Evolutionary conservation across 2,329 filamentous ascomycete genomes (phyloP), one percentile per base, ranked within the genome.

Genomic region (Mycosphaerella sp.): DNA sequence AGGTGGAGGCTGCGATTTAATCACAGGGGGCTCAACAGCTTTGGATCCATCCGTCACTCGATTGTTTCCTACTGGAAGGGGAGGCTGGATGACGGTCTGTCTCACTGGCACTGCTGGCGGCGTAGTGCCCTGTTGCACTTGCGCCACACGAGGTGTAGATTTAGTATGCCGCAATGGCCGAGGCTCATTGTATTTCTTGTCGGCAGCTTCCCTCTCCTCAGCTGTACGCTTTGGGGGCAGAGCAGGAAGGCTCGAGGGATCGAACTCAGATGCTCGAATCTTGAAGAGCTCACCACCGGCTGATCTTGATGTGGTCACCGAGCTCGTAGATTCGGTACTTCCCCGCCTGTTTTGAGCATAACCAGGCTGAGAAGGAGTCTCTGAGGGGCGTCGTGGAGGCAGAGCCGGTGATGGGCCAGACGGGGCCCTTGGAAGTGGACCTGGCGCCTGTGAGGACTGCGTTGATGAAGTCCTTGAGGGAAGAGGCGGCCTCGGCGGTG

Each of bases 311-410:
- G 74, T 77, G 4, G 70, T 74, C 61, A 72, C 70, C 8, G 80
- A 82, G 12, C 76, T 75, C 43, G 77, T 70, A 1, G 80, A 82
- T 47, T 81, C 80, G 26, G 66, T 65, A 0, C 77, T 79, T 6
- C 64, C 68, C 55, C 69, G 69, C 40, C 74, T 69, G 39, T 63
- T 67, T 7, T 69, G 58, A 3, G 55, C 47, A 43, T 59, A 62
- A 1, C 62, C 63, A 34, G 64, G 54, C 45, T 59, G 58, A 32
- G 63, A 65, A 23, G 61, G 60, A 3, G 63, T 66, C 45, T 72
- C 73, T 1, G 74, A 77, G 12, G 73, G 65, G 53, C 72, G 67
- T 53, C 75, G 69, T 17, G 74, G 71, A 42, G 75, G 74, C 40
- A 77, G 64, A 42, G 69, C 66, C n/a, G 74, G 74, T 7, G 71